Evolutionary conservation across 2,329 filamentous ascomycete genomes (phyloP), one percentile per base, ranked within the genome.

Genomic region (Colletotrichum tamarilloi): DNA sequence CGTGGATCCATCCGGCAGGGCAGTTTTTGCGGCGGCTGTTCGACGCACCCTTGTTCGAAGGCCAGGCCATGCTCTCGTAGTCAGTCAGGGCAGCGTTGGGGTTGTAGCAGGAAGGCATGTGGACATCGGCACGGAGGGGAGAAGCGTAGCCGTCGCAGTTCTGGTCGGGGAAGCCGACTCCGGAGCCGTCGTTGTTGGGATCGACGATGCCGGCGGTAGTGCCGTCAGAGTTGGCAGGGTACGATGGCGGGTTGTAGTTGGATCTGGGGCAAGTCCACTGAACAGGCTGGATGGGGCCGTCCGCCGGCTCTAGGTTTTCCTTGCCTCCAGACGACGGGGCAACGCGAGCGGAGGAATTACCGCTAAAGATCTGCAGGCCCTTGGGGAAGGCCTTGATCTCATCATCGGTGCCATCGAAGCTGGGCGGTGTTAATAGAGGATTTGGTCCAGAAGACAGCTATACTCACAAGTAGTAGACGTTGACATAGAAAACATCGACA

Each of bases 31-130:
- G 86, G 68, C 88, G 88, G 73, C 85, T 84, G 76, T 85, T 82
- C 66, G 82, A 79, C 3, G 79, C 82, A 60, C 80, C 79, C 28
- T 75, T 80, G 60, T 82, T 79, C 4, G 81, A 81, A n/a, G 92
- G 92, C 78, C 89, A 94, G 26, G 84, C 86, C 87, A 92, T 92
- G 85, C 94, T 87, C 78, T 87, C 85, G 84, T 90, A 91, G 82
- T 92, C 86, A 38, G 85, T 82, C 53, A 92, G 84, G 68, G 89
- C 90, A 59, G 87, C 85, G 55, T 87, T 80, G 35, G 92, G 92
- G 81, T 94, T 88, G 87, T 93, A 94, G 86, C 92, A 94, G 6
- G 91, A 92, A 6, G 92, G 92, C 83, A 94, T 93, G 85, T 93
- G 92, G 53, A 94, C 83, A 76, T 94, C 92, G 68, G 89, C 87